These are phyloP conservation scores for Lodderomyces parapsilosis DNA, from an alignment of 1,139 yeast species.

Conservation along the genomic window DNA sequence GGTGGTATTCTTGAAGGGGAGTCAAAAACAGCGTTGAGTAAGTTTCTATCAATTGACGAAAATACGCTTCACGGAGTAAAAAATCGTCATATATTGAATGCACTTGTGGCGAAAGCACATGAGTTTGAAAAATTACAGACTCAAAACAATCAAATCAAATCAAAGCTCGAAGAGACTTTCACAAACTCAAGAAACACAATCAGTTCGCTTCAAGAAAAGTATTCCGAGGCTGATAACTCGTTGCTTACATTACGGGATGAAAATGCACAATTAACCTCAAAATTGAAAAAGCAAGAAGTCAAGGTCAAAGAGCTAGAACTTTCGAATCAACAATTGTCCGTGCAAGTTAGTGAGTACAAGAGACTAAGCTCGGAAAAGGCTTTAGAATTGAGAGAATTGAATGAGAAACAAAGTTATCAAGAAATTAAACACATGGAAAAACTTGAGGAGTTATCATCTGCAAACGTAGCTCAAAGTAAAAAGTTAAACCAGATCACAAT, in stretches of 20 bases:
- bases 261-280: conserved; percentile 22
- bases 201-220: conserved; percentile 9
- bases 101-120: conserved; percentile 42
- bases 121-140: conserved; percentile 52
- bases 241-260: conserved; percentile 22
- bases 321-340: conserved; percentile 6
- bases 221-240: conserved; percentile 14
- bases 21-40: background rate
- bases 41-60: background rate
- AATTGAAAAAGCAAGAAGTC: conserved; percentile 19
- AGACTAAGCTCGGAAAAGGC: conserved; percentile 8
- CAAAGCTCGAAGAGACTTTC: conserved; percentile 24
- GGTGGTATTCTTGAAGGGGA: background rate
- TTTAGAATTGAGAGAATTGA: conserved; percentile 11
- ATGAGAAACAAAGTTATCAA: conserved; percentile 10
- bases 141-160: conserved; percentile 49
- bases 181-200: conserved; percentile 10
- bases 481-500: conserved; percentile 36
- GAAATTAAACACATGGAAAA: conserved; percentile 19
- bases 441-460: conserved; percentile 46
- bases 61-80: background rate
- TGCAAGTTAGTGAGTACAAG: conserved; percentile 9
- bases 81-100: background rate
- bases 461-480: conserved; percentile 48
- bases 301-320: conserved; percentile 17